Evolutionary conservation across 139 green algal genomes (phyloP).

Genomic region (Pleodorina starrii): DNA sequence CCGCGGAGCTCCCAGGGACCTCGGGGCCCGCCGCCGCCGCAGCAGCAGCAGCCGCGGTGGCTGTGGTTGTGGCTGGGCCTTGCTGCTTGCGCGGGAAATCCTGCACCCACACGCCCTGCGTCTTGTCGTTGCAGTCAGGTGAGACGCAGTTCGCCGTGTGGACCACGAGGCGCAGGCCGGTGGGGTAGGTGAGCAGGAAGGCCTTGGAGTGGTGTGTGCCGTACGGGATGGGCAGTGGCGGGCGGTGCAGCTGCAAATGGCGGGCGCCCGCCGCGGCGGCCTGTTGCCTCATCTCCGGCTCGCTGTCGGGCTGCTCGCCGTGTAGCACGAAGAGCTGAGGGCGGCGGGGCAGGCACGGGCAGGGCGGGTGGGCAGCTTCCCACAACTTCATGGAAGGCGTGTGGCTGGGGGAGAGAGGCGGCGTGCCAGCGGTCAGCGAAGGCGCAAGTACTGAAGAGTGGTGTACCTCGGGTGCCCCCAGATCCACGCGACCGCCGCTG

Average conservation of each 20-base stretch:
- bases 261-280: conserved; percentile 31
- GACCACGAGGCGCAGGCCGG: conserved; percentile 83
- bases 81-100: conserved; percentile 89
- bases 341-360: no score
- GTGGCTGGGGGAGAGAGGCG: no score
- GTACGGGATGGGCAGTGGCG: conserved; percentile 68
- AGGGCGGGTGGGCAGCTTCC: no score
- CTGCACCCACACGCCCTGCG: conserved; percentile 67
- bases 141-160: conserved; percentile 90
- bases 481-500: no score
- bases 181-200: conserved; percentile 61
- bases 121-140: conserved; percentile 88
- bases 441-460: no score
- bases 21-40: no score
- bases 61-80: no score
- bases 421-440: no score
- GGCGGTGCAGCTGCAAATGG: conserved; percentile 40
- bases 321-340: conserved; percentile 58
- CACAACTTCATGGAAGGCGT: no score
- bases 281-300: neutral
- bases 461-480: no score
- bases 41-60: no score
- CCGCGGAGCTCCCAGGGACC: no score
- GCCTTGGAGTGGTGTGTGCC: conserved; percentile 80
- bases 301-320: neutral